These are phyloP conservation scores for Jaminaea rosea DNA, from an alignment of 1,284 basidiomycete genomes.

Conservation along the genomic window DNA sequence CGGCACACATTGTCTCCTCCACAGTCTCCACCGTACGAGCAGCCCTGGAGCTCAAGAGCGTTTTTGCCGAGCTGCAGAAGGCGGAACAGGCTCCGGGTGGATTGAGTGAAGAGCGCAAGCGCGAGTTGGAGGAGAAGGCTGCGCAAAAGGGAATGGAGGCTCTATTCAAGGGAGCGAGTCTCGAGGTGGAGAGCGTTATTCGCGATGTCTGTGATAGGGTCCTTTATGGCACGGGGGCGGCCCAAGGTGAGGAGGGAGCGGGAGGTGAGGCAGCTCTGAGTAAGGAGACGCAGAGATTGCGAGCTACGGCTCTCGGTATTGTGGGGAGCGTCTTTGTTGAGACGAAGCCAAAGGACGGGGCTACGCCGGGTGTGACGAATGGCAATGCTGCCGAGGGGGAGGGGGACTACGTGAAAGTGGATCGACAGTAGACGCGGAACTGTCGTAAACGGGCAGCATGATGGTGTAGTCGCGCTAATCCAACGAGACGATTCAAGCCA, in stretches of 20 bases:
- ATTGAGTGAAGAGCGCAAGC: slow-evolving; percentile 75
- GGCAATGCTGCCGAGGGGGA: too few relatives aligned
- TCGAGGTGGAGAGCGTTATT: slow-evolving; percentile 87
- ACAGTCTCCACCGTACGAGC: slow-evolving; percentile 42
- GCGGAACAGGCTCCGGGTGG: slow-evolving; percentile 75
- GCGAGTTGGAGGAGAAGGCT: slow-evolving; percentile 85
- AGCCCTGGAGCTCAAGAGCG: slow-evolving; percentile 61
- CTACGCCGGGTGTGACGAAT: too few relatives aligned
- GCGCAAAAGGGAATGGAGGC: slow-evolving; percentile 64
- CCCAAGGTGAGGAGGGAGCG: too few relatives aligned
- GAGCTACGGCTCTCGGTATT: slow-evolving; percentile 36
- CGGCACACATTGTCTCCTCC: slow-evolving; percentile 39
- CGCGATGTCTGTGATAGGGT: slow-evolving; percentile 86
- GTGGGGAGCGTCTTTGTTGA: slow-evolving; percentile 14
- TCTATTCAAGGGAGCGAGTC: slow-evolving; percentile 63
- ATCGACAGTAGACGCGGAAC: too few relatives aligned
- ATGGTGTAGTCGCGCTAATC: too few relatives aligned
- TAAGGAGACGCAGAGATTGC: slow-evolving; percentile 40
- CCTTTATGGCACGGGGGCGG: slow-evolving; percentile 58
- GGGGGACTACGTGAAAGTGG: too few relatives aligned
- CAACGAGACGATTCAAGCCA: too few relatives aligned
- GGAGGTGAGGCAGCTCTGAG: slow-evolving; percentile 8
- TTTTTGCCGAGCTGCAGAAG: slow-evolving; percentile 76
- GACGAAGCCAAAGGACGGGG: slow-evolving; percentile 5
- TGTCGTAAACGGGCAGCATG: too few relatives aligned